These are phyloP conservation scores for Nemania sp. DNA, from an alignment of 2,329 filamentous ascomycete genomes.

Conservation along the genomic window DNA sequence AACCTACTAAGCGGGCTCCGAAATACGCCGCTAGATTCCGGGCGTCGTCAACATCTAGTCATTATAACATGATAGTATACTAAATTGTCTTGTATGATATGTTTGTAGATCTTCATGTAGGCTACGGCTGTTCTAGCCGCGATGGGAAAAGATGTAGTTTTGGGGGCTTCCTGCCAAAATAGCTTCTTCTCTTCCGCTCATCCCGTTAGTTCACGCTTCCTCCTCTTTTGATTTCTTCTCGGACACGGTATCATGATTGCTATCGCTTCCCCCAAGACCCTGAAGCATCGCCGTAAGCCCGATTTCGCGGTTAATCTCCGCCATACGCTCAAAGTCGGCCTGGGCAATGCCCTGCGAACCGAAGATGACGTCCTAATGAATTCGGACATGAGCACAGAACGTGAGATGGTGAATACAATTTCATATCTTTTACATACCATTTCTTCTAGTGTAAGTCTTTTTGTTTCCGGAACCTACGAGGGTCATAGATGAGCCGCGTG, in stretches of 20 bases:
- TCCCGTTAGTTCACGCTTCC: neutral
- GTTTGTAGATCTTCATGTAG: no score
- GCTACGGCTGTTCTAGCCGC: no score
- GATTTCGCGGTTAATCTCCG: slow-evolving; percentile 77
- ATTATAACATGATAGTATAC: no score
- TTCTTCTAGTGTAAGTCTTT: slow-evolving; percentile 72
- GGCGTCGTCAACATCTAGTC: no score
- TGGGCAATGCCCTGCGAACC: slow-evolving; percentile 74
- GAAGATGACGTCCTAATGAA: slow-evolving; percentile 71
- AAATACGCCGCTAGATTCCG: no score
- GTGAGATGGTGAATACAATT: neutral
- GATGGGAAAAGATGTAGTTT: no score
- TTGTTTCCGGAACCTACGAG: slow-evolving; percentile 66
- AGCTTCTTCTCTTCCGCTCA: neutral
- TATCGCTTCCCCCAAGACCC: slow-evolving; percentile 41
- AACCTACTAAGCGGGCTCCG: no score
- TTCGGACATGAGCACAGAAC: neutral
- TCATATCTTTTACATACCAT: slow-evolving; percentile 58
- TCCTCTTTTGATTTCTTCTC: slow-evolving; percentile 40
- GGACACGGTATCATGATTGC: slow-evolving; percentile 42
- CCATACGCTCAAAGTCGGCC: slow-evolving; percentile 77
- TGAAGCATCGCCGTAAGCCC: slow-evolving; percentile 64
- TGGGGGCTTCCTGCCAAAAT: no score
- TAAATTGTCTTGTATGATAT: no score
- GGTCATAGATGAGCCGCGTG: neutral